Evolutionary conservation across 1,284 basidiomycete species (phyloP).

Genomic region (Leccinum huronense): DNA sequence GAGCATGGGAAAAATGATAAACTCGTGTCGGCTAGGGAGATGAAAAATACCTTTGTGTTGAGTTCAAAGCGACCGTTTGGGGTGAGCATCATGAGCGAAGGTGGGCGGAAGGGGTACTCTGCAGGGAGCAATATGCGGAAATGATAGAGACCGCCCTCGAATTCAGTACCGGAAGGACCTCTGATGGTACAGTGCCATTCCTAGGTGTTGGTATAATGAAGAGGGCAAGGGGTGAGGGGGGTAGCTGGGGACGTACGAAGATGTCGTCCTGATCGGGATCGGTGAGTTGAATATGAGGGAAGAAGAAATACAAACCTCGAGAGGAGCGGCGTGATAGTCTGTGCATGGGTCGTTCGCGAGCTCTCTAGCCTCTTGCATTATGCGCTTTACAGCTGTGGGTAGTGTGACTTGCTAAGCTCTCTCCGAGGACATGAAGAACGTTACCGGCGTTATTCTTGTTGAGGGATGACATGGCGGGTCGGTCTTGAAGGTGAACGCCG

Average conservation of each 20-base stretch:
- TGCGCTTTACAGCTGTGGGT: constrained; percentile 79
- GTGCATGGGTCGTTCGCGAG: constrained; percentile 77
- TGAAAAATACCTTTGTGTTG: constrained; percentile 80
- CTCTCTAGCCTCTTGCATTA: constrained; percentile 94
- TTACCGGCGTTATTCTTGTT: constrained; percentile 86
- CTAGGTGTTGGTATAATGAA: constrained; percentile 41
- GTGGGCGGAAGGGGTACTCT: constrained; percentile 93
- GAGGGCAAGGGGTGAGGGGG: constrained; percentile 19
- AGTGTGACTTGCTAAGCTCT: constrained; percentile 1
- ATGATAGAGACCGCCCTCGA: constrained; percentile 90
- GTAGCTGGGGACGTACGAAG: constrained; percentile 52
- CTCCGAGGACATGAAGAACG: constrained; percentile 18
- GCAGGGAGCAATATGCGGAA: constrained; percentile 88
- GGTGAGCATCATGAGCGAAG: constrained; percentile 91
- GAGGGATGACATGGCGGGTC: constrained; percentile 43
- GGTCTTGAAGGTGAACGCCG: constrained; percentile 5
- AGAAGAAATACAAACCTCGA: constrained; percentile 61
- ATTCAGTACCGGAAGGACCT: constrained; percentile 84
- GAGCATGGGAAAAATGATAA: constrained; percentile 15
- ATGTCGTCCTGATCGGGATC: constrained; percentile 63
- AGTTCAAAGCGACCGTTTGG: constrained; percentile 95
- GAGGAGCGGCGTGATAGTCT: constrained; percentile 82
- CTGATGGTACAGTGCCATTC: constrained; percentile 98
- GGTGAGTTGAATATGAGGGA: constrained; percentile 13
- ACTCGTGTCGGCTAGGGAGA: constrained; percentile 20